Base-by-base conservation (phyloP, 2,329 filamentous ascomycete species). In the Helotiales sp. region DNA sequence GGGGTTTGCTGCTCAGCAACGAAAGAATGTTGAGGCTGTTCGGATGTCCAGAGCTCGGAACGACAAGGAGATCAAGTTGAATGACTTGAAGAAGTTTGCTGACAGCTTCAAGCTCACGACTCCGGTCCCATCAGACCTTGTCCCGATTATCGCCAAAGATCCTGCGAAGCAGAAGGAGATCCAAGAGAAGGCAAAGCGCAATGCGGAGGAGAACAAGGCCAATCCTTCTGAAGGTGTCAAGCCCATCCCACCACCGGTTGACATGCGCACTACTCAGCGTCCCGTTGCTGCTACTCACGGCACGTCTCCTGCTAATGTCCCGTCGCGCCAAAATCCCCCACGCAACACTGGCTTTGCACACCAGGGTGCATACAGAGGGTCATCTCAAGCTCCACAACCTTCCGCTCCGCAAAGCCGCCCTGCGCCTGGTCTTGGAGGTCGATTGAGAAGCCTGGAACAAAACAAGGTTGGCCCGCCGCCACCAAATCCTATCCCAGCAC, bases 61-160 rank as follows among this genome's bases (percentile, higher is more conserved):
- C 67, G 96, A 98, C 78, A 97, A 97, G 78, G 93, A 94, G 72
- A 89, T 96, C 71, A 97, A 97, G 79, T 80, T 99, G 69, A 97
- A 93, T 67, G 96, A 99, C 80, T 82, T 99, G 66, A 96, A 96
- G 84, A 97, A 95, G 76, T 99, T 99, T 79, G 93, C 96, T 0
- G 87, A 90, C 73, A 96, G 87, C 77, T 99, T 99, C 84, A 98
- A 98, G 81, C 86, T 99, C 20, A 91, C 92, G 59, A 97, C 95
- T 2, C 93, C 94, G 6, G 93, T 99, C 11, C 96, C 96, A 1
- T 89, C 87, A 61, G 96, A 99, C 79, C 82, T 99, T 40, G 93
- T 99, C 30, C 91, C 93, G 1, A 99, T 99, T 72, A 91, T 99
- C 68, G 95, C 96, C 66, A 99, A 98, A 78, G 96, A 99, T 77